A percentile compares a stretch with the other conserved stretches of the same genome.
Conservation (phyloP, 1,284 basidiomycete species). For the Apiotrichum gracile region DNA sequence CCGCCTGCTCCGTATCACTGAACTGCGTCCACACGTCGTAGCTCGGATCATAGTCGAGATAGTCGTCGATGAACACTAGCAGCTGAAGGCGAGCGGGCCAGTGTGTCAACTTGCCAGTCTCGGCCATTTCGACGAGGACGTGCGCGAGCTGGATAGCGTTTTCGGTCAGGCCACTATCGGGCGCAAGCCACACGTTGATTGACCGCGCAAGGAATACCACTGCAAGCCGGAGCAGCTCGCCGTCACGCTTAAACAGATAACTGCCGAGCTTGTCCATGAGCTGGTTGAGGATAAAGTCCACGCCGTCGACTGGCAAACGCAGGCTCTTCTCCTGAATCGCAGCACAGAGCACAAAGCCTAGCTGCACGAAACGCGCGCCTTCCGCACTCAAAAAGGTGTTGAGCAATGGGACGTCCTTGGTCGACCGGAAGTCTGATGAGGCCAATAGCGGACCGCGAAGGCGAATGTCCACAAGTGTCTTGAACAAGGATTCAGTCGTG, state of each 20-base stretch:
- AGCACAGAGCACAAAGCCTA: slow-evolving; percentile 57
- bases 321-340: slow-evolving; percentile 57
- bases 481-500: slow-evolving; percentile 20
- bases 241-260: slow-evolving; percentile 59
- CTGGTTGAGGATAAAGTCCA: slow-evolving; percentile 56
- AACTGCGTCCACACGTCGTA: slow-evolving; percentile 25
- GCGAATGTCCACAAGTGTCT: slow-evolving; percentile 31
- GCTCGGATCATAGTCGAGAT: slow-evolving; percentile 58
- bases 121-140: slow-evolving; percentile 54
- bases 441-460: slow-evolving; percentile 53
- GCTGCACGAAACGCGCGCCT: slow-evolving; percentile 54
- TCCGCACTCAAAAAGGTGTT: slow-evolving; percentile 57
- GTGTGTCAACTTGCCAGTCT: slow-evolving; percentile 51
- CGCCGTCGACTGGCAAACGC: slow-evolving; percentile 52
- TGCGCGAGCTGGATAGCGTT: slow-evolving; percentile 53
- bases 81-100: slow-evolving; percentile 67
- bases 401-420: slow-evolving; percentile 60
- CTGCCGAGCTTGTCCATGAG: slow-evolving; percentile 54
- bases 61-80: slow-evolving; percentile 61
- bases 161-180: slow-evolving; percentile 48
- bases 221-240: slow-evolving; percentile 54
- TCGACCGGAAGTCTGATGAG: slow-evolving; percentile 54
- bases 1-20: slow-evolving; percentile 23
- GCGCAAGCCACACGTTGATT: slow-evolving; percentile 58
- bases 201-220: slow-evolving; percentile 65